Percentiles rank a stretch among this genome's conserved stretches.
Evolutionary conservation across 352 stramenopile species (phyloP).

Genomic region (Globisporangium acanthophoron): DNA sequence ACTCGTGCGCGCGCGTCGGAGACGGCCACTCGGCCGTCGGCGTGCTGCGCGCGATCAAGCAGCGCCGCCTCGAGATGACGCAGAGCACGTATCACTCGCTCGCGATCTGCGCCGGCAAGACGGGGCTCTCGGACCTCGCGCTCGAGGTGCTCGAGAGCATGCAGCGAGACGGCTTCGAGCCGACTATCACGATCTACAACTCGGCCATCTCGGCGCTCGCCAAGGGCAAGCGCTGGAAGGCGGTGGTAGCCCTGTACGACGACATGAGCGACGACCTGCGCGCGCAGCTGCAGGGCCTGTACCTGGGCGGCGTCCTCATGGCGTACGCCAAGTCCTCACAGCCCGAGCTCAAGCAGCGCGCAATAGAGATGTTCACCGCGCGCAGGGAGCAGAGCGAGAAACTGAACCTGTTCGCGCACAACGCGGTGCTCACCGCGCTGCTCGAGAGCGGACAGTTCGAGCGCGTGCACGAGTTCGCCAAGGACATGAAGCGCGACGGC

Average conservation of each 20-base stretch:
- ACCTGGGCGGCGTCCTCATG: slow-evolving; percentile 74
- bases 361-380: slow-evolving; percentile 55
- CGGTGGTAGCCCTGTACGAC: slow-evolving; percentile 58
- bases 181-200: slow-evolving; percentile 72
- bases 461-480: slow-evolving; percentile 44
- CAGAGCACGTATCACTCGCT: slow-evolving; percentile 79
- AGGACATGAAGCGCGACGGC: slow-evolving; percentile 51
- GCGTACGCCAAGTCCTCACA: slow-evolving; percentile 53
- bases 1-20: slow-evolving; percentile 67
- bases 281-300: slow-evolving; percentile 34
- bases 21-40: slow-evolving; percentile 68
- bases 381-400: slow-evolving; percentile 29
- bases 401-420: slow-evolving; percentile 69
- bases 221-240: slow-evolving; percentile 67
- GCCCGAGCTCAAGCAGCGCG: slow-evolving; percentile 22
- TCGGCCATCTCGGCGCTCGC: slow-evolving; percentile 75
- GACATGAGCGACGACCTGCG: slow-evolving; percentile 40
- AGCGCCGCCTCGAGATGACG: slow-evolving; percentile 58
- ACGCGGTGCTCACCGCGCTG: slow-evolving; percentile 51
- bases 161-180: slow-evolving; percentile 40
- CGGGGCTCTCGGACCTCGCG: slow-evolving; percentile 61
- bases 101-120: slow-evolving; percentile 74
- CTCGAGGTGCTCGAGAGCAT: slow-evolving; percentile 54
- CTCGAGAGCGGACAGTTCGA: slow-evolving; percentile 54
- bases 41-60: slow-evolving; percentile 57